Conservation (phyloP, 2,329 filamentous ascomycete species). For the Penicillium griseofulvum region DNA sequence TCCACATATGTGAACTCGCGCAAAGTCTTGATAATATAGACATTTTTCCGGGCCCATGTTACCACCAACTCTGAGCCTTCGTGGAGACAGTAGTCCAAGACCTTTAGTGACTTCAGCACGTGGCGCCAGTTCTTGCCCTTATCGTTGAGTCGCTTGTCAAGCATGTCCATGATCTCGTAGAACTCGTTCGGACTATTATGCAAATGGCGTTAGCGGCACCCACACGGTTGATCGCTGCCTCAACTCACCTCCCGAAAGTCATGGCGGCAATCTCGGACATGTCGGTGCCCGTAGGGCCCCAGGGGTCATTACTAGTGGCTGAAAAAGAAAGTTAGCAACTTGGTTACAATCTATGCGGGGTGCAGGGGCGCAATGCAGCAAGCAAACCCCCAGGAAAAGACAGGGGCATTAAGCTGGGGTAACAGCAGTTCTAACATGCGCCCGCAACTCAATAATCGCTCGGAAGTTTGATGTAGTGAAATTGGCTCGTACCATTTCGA, state of each 20-base stretch:
- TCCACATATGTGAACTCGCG: constrained; percentile 96
- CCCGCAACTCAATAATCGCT: not conserved
- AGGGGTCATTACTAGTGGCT: constrained; percentile 99
- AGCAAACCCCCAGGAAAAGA: not conserved
- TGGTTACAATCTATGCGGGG: not conserved
- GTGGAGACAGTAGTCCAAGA: constrained; percentile 95
- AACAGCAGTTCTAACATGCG: constrained; percentile 2
- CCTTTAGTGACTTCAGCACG: constrained; percentile 94
- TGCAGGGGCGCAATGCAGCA: constrained; percentile 3
- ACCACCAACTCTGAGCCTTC: constrained; percentile 96
- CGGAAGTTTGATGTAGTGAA: not conserved
- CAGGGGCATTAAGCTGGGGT: constrained; percentile 2
- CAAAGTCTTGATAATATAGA: constrained; percentile 98
- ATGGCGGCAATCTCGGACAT: constrained; percentile 98
- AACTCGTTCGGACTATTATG: constrained; percentile 80
- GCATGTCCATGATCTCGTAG: constrained; percentile 99
- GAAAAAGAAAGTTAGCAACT: constrained; percentile 21
- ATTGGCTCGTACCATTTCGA: constrained; percentile 74
- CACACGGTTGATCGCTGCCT: not conserved
- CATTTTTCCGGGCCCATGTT: constrained; percentile 95
- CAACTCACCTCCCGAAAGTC: constrained; percentile 89
- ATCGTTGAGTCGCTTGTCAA: constrained; percentile 97
- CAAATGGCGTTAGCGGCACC: constrained; percentile 9
- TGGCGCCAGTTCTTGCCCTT: constrained; percentile 99
- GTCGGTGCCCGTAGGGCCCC: constrained; percentile 95